A percentile compares a stretch with the other conserved stretches of the same genome.
Evolutionary conservation across 805 yeast genomes (phyloP).

Genomic region (Yarrowia osloensis): DNA sequence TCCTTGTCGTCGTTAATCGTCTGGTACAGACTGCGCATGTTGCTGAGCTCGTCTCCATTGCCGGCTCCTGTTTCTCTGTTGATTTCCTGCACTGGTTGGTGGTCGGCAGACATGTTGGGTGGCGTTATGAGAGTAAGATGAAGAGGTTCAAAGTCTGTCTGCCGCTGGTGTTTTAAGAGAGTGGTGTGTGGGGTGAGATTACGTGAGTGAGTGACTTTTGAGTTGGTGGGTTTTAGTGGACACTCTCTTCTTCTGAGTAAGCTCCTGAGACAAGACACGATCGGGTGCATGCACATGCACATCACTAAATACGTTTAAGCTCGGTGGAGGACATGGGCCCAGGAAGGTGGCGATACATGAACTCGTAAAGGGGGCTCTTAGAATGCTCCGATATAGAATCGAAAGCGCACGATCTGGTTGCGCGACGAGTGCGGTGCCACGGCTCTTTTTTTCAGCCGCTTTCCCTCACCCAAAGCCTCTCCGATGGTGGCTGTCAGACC

Average conservation of each 20-base stretch:
- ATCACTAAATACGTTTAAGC: neutral
- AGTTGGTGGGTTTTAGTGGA: neutral
- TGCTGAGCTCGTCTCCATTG: slow-evolving; percentile 11
- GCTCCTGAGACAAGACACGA: slow-evolving; percentile 25
- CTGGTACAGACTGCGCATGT: slow-evolving; percentile 14
- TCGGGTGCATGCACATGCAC: slow-evolving; percentile 9
- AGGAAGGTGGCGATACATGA: neutral
- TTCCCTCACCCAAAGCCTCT: neutral
- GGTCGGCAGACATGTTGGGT: neutral
- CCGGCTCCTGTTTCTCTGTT: neutral
- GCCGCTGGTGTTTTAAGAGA: neutral
- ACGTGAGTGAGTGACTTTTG: neutral
- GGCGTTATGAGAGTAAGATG: no score
- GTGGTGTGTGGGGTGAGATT: slow-evolving; percentile 4
- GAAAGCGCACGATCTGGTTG: neutral
- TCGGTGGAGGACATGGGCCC: neutral
- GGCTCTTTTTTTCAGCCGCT: neutral
- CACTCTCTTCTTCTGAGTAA: no score
- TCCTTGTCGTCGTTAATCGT: slow-evolving; percentile 3
- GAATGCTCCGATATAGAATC: neutral
- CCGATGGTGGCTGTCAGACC: neutral
- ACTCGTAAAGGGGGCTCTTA: no score
- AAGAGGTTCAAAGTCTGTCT: no score
- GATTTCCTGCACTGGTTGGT: neutral
- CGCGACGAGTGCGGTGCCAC: neutral